These are phyloP conservation scores for Aureobasidium vineae DNA, from an alignment of 2,329 filamentous ascomycete species.

Conservation along the genomic window DNA sequence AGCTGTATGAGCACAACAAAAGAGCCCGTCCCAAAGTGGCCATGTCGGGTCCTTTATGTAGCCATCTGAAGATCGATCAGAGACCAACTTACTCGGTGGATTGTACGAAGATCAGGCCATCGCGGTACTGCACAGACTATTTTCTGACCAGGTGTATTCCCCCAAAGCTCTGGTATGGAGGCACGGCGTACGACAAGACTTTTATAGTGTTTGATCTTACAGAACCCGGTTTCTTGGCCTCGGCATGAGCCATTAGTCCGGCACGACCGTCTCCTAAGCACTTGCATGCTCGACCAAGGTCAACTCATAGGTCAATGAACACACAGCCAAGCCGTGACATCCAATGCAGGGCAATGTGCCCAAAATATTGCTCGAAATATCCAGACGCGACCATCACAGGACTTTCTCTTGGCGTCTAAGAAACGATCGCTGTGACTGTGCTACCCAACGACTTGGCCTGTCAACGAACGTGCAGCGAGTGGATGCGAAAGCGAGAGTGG, in stretches of 20 bases:
- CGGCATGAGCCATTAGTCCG: neutral
- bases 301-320: neutral
- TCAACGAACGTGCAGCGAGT: neutral
- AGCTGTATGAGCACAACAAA: neutral
- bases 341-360: slow-evolving; percentile 1
- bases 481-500: neutral
- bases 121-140: slow-evolving; percentile 6
- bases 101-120: slow-evolving; percentile 12
- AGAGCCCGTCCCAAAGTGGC: neutral
- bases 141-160: neutral
- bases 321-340: slow-evolving; percentile 9
- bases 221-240: slow-evolving; percentile 11
- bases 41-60: slow-evolving; percentile 4
- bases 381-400: slow-evolving; percentile 2
- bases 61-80: neutral
- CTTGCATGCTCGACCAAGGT: neutral
- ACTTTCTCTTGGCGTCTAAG: neutral
- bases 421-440: slow-evolving; percentile 17
- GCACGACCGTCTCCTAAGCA: neutral
- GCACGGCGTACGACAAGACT: slow-evolving; percentile 5
- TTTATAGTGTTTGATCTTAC: slow-evolving; percentile 19
- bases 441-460: slow-evolving; percentile 16
- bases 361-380: neutral
- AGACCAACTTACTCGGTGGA: neutral
- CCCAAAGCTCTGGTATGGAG: slow-evolving; percentile 11